Percentiles rank a stretch among this genome's conserved stretches.
These are phyloP conservation scores for Agapanthus africanus DNA, from an alignment of 106 monocot species.

Conservation along the genomic window DNA sequence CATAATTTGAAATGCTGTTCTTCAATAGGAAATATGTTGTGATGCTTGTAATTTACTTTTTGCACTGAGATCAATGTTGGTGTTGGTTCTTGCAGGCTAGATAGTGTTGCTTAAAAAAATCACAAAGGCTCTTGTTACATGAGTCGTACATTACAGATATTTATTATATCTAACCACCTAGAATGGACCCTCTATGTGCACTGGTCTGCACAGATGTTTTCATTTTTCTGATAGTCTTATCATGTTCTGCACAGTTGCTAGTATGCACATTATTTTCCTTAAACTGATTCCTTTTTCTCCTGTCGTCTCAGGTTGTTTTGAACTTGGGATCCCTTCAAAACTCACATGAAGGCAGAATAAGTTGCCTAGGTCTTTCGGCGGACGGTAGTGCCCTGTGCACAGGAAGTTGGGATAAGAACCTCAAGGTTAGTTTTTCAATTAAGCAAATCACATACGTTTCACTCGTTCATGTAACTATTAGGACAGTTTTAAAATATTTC, in stretches of 20 bases:
- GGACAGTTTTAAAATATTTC: background rate
- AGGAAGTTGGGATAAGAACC: constrained; percentile 84
- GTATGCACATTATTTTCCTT: background rate
- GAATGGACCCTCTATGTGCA: background rate
- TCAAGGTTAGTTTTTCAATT: constrained; percentile 34
- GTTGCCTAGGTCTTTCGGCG: constrained; percentile 77
- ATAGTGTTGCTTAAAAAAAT: too few relatives aligned
- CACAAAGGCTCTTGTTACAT: background rate
- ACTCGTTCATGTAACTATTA: background rate
- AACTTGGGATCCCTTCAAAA: constrained; percentile 80
- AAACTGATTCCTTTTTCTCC: background rate
- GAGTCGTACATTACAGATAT: background rate
- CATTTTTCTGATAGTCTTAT: background rate
- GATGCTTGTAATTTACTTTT: too few relatives aligned
- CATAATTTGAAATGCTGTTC: too few relatives aligned
- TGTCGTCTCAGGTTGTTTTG: constrained; percentile 57
- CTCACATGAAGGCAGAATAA: constrained; percentile 81
- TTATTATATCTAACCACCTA: background rate
- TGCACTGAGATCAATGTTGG: too few relatives aligned
- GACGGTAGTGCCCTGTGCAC: constrained; percentile 90
- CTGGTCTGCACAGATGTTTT: background rate
- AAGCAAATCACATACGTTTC: background rate
- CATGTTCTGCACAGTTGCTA: background rate
- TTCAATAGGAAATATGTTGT: too few relatives aligned
- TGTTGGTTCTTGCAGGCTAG: background rate